phyloP scores from a whole-genome alignment of 2,329 filamentous ascomycete species.

The Colletotrichum sp. region DNA sequence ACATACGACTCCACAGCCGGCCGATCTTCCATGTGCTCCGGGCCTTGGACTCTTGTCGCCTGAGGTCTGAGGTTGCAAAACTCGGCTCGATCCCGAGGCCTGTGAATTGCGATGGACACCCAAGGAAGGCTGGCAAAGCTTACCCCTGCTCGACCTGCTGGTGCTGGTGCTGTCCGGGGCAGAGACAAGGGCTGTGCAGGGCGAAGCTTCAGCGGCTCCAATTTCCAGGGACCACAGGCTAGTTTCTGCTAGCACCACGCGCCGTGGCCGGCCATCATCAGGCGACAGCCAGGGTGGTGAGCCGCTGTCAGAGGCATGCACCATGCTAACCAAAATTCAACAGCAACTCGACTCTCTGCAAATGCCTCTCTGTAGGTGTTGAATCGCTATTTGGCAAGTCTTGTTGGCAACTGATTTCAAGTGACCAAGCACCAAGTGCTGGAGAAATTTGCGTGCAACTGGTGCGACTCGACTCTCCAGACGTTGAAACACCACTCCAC shows the following conservation, averaged over 20 bases:
- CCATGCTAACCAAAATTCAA: background rate
- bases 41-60: background rate
- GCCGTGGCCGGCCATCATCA: background rate
- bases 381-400: background rate
- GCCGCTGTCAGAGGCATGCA: background rate
- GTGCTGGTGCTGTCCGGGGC: background rate
- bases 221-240: background rate
- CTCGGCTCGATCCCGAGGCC: background rate
- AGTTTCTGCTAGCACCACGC: background rate
- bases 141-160: background rate
- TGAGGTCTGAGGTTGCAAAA: background rate
- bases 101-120: background rate
- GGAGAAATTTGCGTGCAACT: background rate
- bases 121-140: background rate
- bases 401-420: background rate
- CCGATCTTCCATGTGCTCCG: background rate
- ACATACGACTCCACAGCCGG: background rate
- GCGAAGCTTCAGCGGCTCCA: constrained; percentile 7
- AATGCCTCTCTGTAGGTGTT: background rate
- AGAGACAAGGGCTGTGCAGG: constrained; percentile 7
- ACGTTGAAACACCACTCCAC: background rate
- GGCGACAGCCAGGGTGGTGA: background rate
- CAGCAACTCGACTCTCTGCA: background rate
- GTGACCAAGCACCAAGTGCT: background rate
- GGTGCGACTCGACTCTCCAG: background rate